Conservation (phyloP, 164 flowering plant genomes). For the Chimonanthus salicifolius region DNA sequence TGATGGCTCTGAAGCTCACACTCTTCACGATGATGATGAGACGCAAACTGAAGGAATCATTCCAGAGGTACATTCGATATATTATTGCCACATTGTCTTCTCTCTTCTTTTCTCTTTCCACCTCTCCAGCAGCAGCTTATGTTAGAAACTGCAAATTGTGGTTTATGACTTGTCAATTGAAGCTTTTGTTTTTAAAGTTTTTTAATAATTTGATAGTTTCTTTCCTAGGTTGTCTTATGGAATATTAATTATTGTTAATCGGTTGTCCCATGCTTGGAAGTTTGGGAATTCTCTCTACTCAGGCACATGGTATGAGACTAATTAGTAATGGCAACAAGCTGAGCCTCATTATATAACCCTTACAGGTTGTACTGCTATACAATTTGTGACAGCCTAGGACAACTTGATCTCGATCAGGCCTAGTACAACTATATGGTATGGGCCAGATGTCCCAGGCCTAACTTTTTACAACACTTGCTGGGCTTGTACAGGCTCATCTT, state of each 20-base stretch:
- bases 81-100: not conserved
- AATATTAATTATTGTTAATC: too few species aligned
- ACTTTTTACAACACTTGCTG: not conserved
- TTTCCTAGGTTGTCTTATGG: not conserved
- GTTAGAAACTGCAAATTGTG: not conserved
- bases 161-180: not conserved
- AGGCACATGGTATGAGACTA: not conserved
- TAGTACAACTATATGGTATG: too few species aligned
- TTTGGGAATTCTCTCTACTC: not conserved
- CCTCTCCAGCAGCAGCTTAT: not conserved
- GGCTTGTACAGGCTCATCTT: not conserved
- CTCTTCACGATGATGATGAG: slow-evolving; percentile 16
- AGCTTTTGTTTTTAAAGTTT: not conserved
- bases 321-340: not conserved
- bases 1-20: slow-evolving; percentile 17
- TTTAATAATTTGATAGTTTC: too few species aligned
- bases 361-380: too few species aligned
- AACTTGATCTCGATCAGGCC: too few species aligned
- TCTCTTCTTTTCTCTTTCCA: not conserved
- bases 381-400: not conserved
- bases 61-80: slow-evolving; percentile 23
- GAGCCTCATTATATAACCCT: not conserved
- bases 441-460: not conserved
- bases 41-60: slow-evolving; percentile 15
- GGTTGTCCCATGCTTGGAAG: not conserved